Percentiles rank a stretch among this genome's conserved stretches.
phyloP scores from a whole-genome alignment of 73 alveolate genomes.

The Halteria grandinella region DNA sequence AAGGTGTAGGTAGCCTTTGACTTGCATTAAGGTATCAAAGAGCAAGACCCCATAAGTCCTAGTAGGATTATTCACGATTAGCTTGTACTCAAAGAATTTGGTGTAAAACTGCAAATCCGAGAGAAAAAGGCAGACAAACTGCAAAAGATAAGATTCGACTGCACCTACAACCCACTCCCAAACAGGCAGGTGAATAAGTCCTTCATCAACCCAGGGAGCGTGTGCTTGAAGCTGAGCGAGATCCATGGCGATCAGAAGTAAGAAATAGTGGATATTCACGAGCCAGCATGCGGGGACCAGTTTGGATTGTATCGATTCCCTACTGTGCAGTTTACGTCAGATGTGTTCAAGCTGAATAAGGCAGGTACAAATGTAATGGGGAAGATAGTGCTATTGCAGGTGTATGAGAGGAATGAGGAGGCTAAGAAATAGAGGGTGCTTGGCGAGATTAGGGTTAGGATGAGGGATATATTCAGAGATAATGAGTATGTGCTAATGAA shows the following conservation, averaged over 20 bases:
- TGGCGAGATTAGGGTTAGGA: constrained; percentile 8
- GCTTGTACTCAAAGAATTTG: constrained; percentile 1
- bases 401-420: constrained; percentile 10
- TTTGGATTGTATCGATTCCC: background rate
- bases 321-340: background rate
- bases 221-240: background rate
- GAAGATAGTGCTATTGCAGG: too few relatives aligned
- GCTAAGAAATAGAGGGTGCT: constrained; percentile 9
- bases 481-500: background rate
- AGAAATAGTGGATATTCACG: background rate
- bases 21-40: too few relatives aligned
- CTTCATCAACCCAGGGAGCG: background rate
- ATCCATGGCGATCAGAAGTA: background rate
- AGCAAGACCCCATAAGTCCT: too few relatives aligned
- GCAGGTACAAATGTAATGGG: background rate
- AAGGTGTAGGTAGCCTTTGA: too few relatives aligned
- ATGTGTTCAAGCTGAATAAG: too few relatives aligned
- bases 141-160: constrained; percentile 23
- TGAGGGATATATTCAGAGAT: constrained; percentile 27
- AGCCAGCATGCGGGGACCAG: background rate
- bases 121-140: constrained; percentile 23
- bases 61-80: too few relatives aligned
- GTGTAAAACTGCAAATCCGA: background rate
- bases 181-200: background rate
- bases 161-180: background rate